A percentile compares a stretch with the other conserved stretches of the same genome.
Evolutionary conservation across 352 stramenopile genomes (phyloP).

Genomic region (Phytopythium aichiense): DNA sequence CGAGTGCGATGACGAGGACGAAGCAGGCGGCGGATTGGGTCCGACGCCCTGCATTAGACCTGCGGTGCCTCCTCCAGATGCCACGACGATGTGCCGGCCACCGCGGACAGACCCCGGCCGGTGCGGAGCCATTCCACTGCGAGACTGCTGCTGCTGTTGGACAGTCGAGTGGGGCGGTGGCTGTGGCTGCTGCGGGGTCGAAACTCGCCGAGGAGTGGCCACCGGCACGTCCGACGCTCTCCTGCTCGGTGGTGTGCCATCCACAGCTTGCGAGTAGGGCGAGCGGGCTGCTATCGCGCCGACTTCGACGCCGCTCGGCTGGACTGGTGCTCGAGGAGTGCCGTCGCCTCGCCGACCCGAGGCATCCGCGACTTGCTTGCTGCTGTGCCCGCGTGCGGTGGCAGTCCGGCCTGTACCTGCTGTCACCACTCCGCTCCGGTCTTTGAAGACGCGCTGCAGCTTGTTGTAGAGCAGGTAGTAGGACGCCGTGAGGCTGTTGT

Average conservation of each 20-base stretch:
- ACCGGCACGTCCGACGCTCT: not conserved
- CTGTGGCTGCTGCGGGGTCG: slow-evolving; percentile 2
- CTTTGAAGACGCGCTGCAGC: slow-evolving; percentile 35
- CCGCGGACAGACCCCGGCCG: slow-evolving; percentile 43
- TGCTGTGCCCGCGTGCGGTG: not conserved
- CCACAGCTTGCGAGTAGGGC: not conserved
- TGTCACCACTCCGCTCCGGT: slow-evolving; percentile 4
- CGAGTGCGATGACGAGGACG: slow-evolving; percentile 10
- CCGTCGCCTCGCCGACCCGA: not conserved
- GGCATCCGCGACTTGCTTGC: not conserved
- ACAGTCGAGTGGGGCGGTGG: slow-evolving; percentile 6
- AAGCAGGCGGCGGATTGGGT: slow-evolving; percentile 18
- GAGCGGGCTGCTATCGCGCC: not conserved
- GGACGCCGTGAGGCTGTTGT: slow-evolving; percentile 69
- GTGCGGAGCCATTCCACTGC: slow-evolving; percentile 5
- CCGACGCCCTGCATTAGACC: slow-evolving; percentile 14
- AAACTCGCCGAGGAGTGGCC: slow-evolving; percentile 9
- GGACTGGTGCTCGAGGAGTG: not conserved
- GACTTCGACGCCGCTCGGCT: not conserved
- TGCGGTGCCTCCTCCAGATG: slow-evolving; percentile 16
- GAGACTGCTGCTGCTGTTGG: slow-evolving; percentile 1
- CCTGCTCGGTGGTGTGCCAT: not conserved
- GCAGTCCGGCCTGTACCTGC: slow-evolving; percentile 7
- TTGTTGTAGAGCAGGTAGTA: slow-evolving; percentile 79
- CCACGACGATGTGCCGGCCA: slow-evolving; percentile 44